Base-by-base conservation (phyloP, 2,329 filamentous ascomycete species). In the Fonsecaea multimorphosa region DNA sequence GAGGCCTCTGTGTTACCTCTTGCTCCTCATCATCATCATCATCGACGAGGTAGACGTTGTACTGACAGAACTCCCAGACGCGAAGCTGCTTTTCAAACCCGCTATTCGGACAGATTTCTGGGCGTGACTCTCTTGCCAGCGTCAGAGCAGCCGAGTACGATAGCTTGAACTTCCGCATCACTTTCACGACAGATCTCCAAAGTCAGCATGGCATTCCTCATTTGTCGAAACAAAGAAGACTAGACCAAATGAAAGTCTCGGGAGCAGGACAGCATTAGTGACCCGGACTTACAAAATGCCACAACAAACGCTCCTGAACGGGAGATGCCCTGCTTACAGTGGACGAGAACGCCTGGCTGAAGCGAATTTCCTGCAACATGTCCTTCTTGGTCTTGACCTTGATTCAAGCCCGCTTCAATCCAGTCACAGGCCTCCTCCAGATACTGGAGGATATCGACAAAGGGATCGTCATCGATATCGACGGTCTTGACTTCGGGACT, bases 281-380 rank as follows among this genome's bases (percentile, higher is more conserved):
- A 40, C n/a, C 11, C 22, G 38, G 19, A 70, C 71, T 65, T 61
- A 73, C 72, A 58, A 51, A 70, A 73, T 53, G 65, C 72, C 27
- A 72, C 59, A 32, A 72, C 56, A 24, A 73, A 61, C 19, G 69
- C 64, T 6, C 67, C 69, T 12, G 68, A 71, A 7, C 71, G 70
- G 24, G 71, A 72, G 31, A 73, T 70, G 3, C 71, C 72, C 54
- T 73, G 71, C 46, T 62, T 65, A 51, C 71, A 73, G 66, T 72
- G 72, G 19, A 72, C 67, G 16, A 73, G 51, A 9, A 73, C 65
- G 3, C 63, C 69, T 12, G 32, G 59, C 12, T 22, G 22, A 19
- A 8, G 38, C 38, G 6, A 11, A 7, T 40, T 40, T 40, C 16
- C 34, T 40, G 19, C 11, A 7, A 19, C 55, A 22, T 31, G 31